Conservation (phyloP, 1,284 basidiomycete genomes). For the Marasmius oreades region DNA sequence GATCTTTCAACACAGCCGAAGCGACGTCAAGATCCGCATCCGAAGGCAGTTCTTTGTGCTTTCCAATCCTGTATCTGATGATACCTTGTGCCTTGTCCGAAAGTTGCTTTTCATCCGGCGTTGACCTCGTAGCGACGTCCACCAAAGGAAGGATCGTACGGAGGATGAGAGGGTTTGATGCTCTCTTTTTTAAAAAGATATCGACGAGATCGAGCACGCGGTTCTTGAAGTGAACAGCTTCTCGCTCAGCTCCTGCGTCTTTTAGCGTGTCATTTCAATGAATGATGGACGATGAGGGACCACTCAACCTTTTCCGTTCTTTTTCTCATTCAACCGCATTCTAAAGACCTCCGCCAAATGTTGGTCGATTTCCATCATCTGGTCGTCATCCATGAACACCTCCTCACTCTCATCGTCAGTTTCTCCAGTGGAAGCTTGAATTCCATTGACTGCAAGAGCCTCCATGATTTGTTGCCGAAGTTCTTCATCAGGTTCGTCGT, state of each 20-base stretch:
- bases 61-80: constrained; percentile 71
- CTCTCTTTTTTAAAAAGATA: constrained; percentile 75
- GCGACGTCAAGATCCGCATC: constrained; percentile 43
- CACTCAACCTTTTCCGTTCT: constrained; percentile 56
- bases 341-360: constrained; percentile 90
- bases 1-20: constrained; percentile 50
- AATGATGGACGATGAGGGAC: constrained; percentile 2
- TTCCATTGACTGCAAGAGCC: constrained; percentile 72
- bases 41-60: constrained; percentile 66
- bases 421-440: constrained; percentile 48
- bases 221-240: constrained; percentile 93
- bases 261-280: constrained; percentile 9
- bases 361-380: constrained; percentile 96
- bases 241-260: constrained; percentile 69
- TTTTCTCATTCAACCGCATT: constrained; percentile 59
- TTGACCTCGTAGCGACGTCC: constrained; percentile 63
- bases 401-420: constrained; percentile 39
- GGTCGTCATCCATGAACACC: constrained; percentile 89
- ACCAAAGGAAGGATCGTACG: constrained; percentile 76
- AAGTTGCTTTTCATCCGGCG: constrained; percentile 80
- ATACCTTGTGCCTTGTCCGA: constrained; percentile 83
- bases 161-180: constrained; percentile 62
- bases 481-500: constrained; percentile 57
- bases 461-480: constrained; percentile 77
- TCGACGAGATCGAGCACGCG: constrained; percentile 92